Evolutionary conservation across 2,329 filamentous ascomycete species (phyloP), one percentile per base, ranked within the genome.

Genomic region (Aspergillus proliferans): DNA sequence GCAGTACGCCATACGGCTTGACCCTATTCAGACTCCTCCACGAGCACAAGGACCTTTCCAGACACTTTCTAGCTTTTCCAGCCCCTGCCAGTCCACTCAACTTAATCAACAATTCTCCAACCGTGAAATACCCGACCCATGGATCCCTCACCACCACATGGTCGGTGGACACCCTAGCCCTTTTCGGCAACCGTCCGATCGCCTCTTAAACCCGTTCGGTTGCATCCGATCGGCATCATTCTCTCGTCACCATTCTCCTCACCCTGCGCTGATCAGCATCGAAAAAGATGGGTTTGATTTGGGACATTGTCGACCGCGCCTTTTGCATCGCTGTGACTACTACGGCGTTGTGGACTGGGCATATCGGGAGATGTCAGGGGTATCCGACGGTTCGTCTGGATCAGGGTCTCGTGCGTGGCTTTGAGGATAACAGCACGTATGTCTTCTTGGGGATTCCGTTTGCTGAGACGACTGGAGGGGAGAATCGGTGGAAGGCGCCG

Each of bases 371-470:
- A 18, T 36, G 34, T 15, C 34, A 36, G 15, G 15, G 34, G 14
- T 6, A n/a, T n/a, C 34, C 34, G 15, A 36, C 19, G 8, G 51
- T 62, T 36, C 54, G 55, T 26, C 30, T 53, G 33, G 46, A 55
- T 9, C 59, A 58, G 47, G 55, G 58, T 1, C 28, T 55, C 6
- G 44, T 66, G 42, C 51, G 58, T 21, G 60, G 58, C 2, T 61
- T 60, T 36, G 46, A 48, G 18, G 49, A 58, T 41, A 55, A 62
- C 28, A 54, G 58, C n/a, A 59, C 61, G 50, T 45, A 57, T 8
- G 59, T 60, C 22, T 53, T 47, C 40, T 45, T 65, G 33, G 57
- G 56, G 36, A 56, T 63, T n/a, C 57, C 57, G 2, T 59, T 59
- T 30, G 57, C 55, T 1, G 43, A 59, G 43, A 51, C 52, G 7